Evolutionary conservation across 2,329 filamentous ascomycete species (phyloP).

Genomic region (Colletotrichum truncatum): DNA sequence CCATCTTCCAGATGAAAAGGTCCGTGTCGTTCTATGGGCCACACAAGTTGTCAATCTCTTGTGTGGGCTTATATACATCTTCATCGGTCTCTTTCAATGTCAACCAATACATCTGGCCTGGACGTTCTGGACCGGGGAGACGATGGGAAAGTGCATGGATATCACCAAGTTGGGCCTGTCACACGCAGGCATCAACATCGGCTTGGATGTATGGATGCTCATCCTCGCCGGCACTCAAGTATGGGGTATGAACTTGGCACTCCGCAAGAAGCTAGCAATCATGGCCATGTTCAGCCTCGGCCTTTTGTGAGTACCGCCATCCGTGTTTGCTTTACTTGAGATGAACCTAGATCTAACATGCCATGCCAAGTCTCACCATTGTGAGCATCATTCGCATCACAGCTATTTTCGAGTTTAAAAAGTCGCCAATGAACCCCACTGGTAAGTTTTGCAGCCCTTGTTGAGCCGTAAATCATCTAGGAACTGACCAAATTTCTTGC

Average conservation of each 20-base stretch:
- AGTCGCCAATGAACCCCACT: constrained; percentile 9
- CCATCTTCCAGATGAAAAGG: constrained; percentile 21
- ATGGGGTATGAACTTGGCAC: constrained; percentile 14
- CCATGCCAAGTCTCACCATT: neutral
- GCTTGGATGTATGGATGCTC: constrained; percentile 20
- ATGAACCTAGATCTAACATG: neutral
- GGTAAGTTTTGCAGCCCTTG: neutral
- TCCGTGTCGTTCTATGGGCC: constrained; percentile 3
- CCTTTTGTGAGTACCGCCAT: constrained; percentile 4
- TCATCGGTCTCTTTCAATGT: constrained; percentile 8
- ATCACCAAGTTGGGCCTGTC: neutral
- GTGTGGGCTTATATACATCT: constrained; percentile 5
- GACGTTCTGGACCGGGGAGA: constrained; percentile 18
- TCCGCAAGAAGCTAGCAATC: constrained; percentile 6
- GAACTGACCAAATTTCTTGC: neutral
- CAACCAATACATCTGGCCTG: constrained; percentile 5
- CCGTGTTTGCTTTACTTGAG: neutral
- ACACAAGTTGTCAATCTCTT: neutral
- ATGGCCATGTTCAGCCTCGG: constrained; percentile 21
- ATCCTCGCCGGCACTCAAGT: constrained; percentile 6
- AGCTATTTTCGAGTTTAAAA: neutral
- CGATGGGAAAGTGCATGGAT: constrained; percentile 1
- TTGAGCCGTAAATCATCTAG: fast-evolving
- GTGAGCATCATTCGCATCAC: constrained; percentile 1
- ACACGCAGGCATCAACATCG: constrained; percentile 16